phyloP scores from a whole-genome alignment of 2,329 filamentous ascomycete genomes.

The Coleophoma cylindrospora region DNA sequence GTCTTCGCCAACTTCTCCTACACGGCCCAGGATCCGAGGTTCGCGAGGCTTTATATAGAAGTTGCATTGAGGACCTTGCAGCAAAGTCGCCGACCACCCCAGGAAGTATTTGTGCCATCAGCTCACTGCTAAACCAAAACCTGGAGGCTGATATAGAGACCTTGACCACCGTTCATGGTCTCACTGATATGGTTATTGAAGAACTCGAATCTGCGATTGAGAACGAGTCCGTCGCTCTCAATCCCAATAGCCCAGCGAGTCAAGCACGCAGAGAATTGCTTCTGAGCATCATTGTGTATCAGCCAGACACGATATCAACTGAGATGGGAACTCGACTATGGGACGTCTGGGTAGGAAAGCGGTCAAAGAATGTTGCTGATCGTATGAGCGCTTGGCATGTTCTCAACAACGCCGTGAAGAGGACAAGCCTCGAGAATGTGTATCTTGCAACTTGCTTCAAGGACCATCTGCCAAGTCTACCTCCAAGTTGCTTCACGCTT shows the following conservation, averaged over 20 bases:
- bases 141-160: slow-evolving; percentile 45
- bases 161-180: slow-evolving; percentile 55
- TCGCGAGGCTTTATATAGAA: slow-evolving; percentile 56
- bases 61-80: slow-evolving; percentile 65
- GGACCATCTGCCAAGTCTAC: slow-evolving; percentile 51
- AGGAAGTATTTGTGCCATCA: slow-evolving; percentile 67
- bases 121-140: slow-evolving; percentile 40
- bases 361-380: slow-evolving; percentile 53
- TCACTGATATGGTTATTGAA: slow-evolving; percentile 57
- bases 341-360: slow-evolving; percentile 65
- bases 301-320: slow-evolving; percentile 55
- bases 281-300: slow-evolving; percentile 51
- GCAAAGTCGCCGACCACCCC: slow-evolving; percentile 58
- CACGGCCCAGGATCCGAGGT: slow-evolving; percentile 49
- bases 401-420: slow-evolving; percentile 44
- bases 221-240: slow-evolving; percentile 16
- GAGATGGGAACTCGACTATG: slow-evolving; percentile 64
- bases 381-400: slow-evolving; percentile 66
- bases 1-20: slow-evolving; percentile 56
- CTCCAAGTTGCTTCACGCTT: slow-evolving; percentile 52
- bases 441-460: slow-evolving; percentile 51
- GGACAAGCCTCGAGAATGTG: slow-evolving; percentile 41
- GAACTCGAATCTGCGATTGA: slow-evolving; percentile 49
- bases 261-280: slow-evolving; percentile 53
- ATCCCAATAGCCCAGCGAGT: slow-evolving; percentile 38